Percentiles rank a stretch among this genome's conserved stretches.
Conservation (phyloP, 305 asterid species). For the Rubia tinctorum region DNA sequence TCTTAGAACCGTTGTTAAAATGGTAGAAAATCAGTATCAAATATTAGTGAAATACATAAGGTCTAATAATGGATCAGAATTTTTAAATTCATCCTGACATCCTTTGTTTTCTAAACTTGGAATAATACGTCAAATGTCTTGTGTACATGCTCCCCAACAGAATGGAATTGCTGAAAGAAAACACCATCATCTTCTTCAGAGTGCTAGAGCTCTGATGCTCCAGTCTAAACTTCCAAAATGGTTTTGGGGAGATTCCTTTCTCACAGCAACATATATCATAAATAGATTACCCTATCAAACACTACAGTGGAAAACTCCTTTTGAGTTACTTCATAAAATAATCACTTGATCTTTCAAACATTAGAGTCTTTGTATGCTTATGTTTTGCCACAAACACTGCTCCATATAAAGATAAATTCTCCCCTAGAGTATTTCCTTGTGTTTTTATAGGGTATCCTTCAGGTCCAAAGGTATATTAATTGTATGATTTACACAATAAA, state of each 20-base stretch:
- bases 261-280: background rate
- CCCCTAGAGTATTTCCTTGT: background rate
- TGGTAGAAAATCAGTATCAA: background rate
- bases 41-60: background rate
- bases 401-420: background rate
- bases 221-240: background rate
- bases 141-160: background rate
- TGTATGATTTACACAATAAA: background rate
- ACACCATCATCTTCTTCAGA: background rate
- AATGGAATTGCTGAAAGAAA: background rate
- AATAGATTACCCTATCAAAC: background rate
- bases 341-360: background rate
- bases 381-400: background rate
- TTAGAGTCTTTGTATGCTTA: background rate
- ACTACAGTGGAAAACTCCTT: background rate
- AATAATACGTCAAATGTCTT: background rate
- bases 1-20: too few relatives aligned
- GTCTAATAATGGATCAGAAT: background rate
- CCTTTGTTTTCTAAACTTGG: background rate
- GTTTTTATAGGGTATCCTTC: background rate
- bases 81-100: background rate
- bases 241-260: background rate
- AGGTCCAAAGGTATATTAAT: background rate
- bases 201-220: background rate
- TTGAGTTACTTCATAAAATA: background rate